Evolutionary conservation across 345 rosid species (phyloP), one percentile per base, ranked within the genome.

Genomic region (Heritiera littoralis): DNA sequence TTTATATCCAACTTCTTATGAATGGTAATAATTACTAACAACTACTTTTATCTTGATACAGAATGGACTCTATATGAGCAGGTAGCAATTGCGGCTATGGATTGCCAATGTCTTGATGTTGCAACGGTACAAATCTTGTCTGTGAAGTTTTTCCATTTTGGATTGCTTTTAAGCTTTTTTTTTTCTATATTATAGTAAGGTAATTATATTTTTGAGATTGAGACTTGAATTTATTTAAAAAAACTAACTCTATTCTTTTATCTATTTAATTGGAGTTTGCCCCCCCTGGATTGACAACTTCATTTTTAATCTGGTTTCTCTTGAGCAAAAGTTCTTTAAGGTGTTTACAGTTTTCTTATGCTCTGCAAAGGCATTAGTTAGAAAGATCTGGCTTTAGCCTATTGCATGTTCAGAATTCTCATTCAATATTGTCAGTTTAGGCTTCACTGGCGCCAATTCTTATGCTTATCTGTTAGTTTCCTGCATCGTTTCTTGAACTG

Each of bases 1-100:
- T 28, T 56, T 45, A 23, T 28, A 43, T 23, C 6, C 32, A 18
- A 3, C 28, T 20, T 32, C 18, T 78, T 5, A 13, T 61, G 60
- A n/a, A 48, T 32, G 9, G 12, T 18, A 70, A 7, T 67, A 58
- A 43, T 80, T 43, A 68, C 70, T 52, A 6, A 75, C 35, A 20
- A 35, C 0, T 59, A 10, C 9, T 63, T 23, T 3, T 64, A 72
- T 83, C 58, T 72, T 82, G 28, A 55, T 87, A 84, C 74, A 95
- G 98, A 93, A 76, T 95, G 98, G 98, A 95, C 93, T 20, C 85
- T 95, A 5, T 92, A 88, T 68, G 99, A 95, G 87, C 96, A 95
- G 81, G 97, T 95, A 82, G 91, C 99, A 55, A 41, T 90, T 85
- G 97, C 99, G 73, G 96, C 99, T 20, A 92, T 95, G 96, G 99